Conservation (phyloP, 345 rosid genomes). For the Acer campestre region DNA sequence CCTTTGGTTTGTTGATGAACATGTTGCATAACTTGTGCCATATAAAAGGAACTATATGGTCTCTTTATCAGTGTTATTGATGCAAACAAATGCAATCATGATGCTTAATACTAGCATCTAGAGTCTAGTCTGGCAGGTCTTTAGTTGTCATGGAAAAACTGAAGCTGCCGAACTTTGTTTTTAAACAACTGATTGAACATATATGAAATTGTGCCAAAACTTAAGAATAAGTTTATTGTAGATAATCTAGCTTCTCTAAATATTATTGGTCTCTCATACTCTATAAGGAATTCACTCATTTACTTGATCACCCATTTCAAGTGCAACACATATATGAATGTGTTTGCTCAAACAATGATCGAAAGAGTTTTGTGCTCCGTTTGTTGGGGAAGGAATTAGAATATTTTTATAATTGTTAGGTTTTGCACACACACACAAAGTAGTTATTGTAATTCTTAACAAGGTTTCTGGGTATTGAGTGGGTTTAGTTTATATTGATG, state of each 20-base stretch:
- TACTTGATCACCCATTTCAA: background rate
- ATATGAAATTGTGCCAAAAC: background rate
- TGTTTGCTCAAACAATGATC: background rate
- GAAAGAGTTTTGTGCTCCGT: background rate
- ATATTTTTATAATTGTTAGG: background rate
- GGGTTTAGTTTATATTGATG: background rate
- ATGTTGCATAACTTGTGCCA: slow-evolving; percentile 14
- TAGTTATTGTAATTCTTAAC: background rate
- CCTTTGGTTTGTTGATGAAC: background rate
- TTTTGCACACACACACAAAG: background rate
- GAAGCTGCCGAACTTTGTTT: background rate
- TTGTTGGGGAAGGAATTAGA: background rate
- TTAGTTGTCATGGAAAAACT: no score
- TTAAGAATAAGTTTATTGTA: background rate
- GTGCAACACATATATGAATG: background rate
- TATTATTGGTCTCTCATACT: background rate
- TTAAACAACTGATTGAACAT: background rate
- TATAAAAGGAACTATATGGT: background rate
- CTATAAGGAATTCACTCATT: background rate
- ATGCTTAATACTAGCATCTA: background rate
- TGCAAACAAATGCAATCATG: background rate
- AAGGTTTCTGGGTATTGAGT: background rate
- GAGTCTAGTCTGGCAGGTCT: no score
- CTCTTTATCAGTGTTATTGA: background rate
- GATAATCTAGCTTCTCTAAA: background rate